These are phyloP conservation scores for Chlamydomonas incerta DNA, from an alignment of 139 green algal genomes.

Conservation along the genomic window DNA sequence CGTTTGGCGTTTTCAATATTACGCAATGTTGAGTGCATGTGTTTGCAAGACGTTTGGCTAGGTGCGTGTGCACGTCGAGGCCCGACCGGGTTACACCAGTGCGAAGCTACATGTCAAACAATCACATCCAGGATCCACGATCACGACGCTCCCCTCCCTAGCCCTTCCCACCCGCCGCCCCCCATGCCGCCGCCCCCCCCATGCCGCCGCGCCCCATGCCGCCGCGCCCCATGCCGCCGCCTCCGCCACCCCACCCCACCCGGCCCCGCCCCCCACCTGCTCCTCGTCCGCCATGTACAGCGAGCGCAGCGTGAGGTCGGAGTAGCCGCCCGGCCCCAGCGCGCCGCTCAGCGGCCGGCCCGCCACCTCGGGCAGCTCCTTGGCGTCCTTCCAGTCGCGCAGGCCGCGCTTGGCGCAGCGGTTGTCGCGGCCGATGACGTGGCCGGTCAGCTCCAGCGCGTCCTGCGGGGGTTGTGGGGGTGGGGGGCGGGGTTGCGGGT, in stretches of 20 bases:
- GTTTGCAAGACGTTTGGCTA: too few species aligned
- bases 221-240: too few species aligned
- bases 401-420: constrained; percentile 12
- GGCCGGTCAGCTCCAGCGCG: constrained; percentile 49
- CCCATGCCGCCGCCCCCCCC: too few species aligned
- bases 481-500: neutral
- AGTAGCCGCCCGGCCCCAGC: constrained; percentile 49
- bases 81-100: too few species aligned
- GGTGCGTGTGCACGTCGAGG: too few species aligned
- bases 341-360: neutral
- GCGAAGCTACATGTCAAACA: too few species aligned
- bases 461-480: constrained; percentile 8
- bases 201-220: too few species aligned
- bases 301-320: constrained; percentile 63
- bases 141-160: too few species aligned
- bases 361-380: neutral
- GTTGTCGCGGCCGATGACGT: constrained; percentile 37
- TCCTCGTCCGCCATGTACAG: constrained; percentile 80
- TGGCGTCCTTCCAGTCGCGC: constrained; percentile 5
- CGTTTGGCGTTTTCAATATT: neutral
- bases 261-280: constrained; percentile 15
- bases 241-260: neutral
- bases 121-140: too few species aligned
- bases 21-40: neutral
- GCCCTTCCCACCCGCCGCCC: too few species aligned